A percentile compares a stretch with the other conserved stretches of the same genome.
Conservation (phyloP, 2,329 filamentous ascomycete species). For the Aspergillus uvarum region DNA sequence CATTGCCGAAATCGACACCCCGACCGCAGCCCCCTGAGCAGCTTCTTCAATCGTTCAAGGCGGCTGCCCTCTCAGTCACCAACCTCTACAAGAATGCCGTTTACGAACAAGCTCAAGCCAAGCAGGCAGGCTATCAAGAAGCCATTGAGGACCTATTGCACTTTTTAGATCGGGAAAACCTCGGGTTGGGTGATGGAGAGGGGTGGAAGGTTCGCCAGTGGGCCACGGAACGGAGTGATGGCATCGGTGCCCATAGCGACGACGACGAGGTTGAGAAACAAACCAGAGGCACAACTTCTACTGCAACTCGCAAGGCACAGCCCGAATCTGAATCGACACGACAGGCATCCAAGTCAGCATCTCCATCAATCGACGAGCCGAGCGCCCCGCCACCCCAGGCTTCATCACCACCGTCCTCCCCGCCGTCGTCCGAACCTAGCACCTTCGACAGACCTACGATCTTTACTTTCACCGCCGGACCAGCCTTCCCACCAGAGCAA, state of each 20-base stretch:
- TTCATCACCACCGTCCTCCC: constrained; percentile 18
- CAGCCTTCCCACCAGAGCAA: constrained; percentile 40
- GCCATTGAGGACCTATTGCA: constrained; percentile 85
- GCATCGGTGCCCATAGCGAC: constrained; percentile 41
- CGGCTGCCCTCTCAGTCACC: constrained; percentile 88
- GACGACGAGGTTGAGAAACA: constrained; percentile 48
- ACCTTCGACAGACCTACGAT: constrained; percentile 33
- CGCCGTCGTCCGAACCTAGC: constrained; percentile 26
- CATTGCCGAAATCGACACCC: constrained; percentile 55
- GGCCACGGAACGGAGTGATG: constrained; percentile 52
- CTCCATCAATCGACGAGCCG: constrained; percentile 29
- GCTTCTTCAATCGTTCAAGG: constrained; percentile 85
- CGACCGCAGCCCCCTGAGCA: constrained; percentile 50
- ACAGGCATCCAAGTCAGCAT: constrained; percentile 31
- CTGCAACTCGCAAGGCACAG: constrained; percentile 33
- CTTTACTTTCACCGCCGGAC: constrained; percentile 47
- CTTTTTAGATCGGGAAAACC: constrained; percentile 78
- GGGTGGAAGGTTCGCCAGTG: constrained; percentile 65
- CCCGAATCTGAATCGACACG: constrained; percentile 27
- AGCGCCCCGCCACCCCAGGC: constrained; percentile 24
- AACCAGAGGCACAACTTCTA: constrained; percentile 39
- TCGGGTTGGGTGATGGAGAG: constrained; percentile 78
- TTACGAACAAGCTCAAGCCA: constrained; percentile 70
- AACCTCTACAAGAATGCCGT: constrained; percentile 94
- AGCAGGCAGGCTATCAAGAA: constrained; percentile 85